Base-by-base conservation (phyloP, 2,329 filamentous ascomycete genomes). In the Penicillium frequentans region DNA sequence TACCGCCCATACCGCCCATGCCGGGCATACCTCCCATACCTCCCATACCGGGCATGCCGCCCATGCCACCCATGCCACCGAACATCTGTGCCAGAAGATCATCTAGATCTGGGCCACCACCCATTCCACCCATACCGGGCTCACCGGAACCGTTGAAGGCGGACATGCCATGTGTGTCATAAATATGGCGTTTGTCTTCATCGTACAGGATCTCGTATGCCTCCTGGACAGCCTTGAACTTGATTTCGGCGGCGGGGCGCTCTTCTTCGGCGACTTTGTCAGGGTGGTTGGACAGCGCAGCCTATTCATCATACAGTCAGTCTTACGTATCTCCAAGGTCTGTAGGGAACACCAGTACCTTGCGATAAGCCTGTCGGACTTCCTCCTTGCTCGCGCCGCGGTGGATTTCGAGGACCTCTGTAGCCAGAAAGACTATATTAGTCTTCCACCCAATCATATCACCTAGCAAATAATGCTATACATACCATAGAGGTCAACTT, bases 121-220 rank as follows among this genome's bases (percentile, higher is more conserved):
- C 90, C n/a, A 60, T 58, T 33, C 57, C 59, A 37, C 82, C 81
- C 70, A 79, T 81, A 19, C 86, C 88, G 23, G 85, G 70, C 52
- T 88, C 87, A 56, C 85, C 84, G 54, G 86, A 87, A 50, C 90
- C 86, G 72, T 97, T 92, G 72, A 99, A 98, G 57, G 93, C 95
- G 44, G 90, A 86, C 93, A 98, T 97, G 78, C 95, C 95, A 73
- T 96, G 91, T 61, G 86, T 87, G 72, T 99, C 95, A 80, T 99
- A 99, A 61, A 96, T 78, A 55, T 90, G 84, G 70, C 95, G 89
- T 76, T 96, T 97, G 60, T 98, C 87, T 62, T 98, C 93, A 82
- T 99, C 93, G 78, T 86, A 89, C 55, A 99, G 91, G 72, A 99
- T 98, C 73, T 99, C 95, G 81, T 99, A 99, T 67, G 95, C 95